Evolutionary conservation across 1,284 basidiomycete genomes (phyloP), one percentile per base, ranked within the genome.

Genomic region (Schizophyllum commune): DNA sequence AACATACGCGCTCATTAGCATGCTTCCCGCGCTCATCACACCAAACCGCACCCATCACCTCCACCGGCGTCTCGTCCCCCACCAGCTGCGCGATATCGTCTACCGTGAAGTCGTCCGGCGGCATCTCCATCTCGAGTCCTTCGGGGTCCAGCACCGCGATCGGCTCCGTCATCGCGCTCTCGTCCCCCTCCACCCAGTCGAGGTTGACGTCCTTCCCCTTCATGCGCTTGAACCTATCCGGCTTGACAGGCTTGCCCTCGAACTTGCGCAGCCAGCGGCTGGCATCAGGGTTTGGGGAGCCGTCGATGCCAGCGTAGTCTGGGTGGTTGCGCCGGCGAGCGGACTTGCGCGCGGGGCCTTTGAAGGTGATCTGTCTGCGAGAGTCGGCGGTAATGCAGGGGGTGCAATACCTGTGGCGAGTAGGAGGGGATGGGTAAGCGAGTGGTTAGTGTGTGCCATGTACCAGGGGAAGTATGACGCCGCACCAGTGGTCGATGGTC

Each of bases 51-150:
- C 92, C 93, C 67, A 96, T 96, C 32, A 97, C 94, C 73, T 96
- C 93, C 8, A 96, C 82, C 1, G 90, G 84, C 2, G 79, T 83
- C 62, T 92, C 83, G 53, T 83, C 83, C 1, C 94, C 96, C 52
- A 98, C 83, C 21, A 88, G 77, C 60, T 88, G 77, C 0, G 90
- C 92, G 1, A 98, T 87, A 68, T 96, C 88, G 57, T 84, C 79
- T 51, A 95, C 88, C 0, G 83, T 86, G 62, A 92, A 85, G 56
- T 81, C 78, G 5, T 73, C 65, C 1, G 79, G 73, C 0, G 93
- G 93, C 88, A 96, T 94, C 68, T 84, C 85, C 89, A 96, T 91
- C 19, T 89, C 91, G 32, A 94, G 74, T 5, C 92, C 92, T 13
- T 90, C 87, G 0, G 86, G 81, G n/a, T 74, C 71, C 70, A 89